Percentiles rank a stretch among this genome's conserved stretches.
Evolutionary conservation across 352 stramenopile genomes (phyloP).

Genomic region (Phytophthora multivora): DNA sequence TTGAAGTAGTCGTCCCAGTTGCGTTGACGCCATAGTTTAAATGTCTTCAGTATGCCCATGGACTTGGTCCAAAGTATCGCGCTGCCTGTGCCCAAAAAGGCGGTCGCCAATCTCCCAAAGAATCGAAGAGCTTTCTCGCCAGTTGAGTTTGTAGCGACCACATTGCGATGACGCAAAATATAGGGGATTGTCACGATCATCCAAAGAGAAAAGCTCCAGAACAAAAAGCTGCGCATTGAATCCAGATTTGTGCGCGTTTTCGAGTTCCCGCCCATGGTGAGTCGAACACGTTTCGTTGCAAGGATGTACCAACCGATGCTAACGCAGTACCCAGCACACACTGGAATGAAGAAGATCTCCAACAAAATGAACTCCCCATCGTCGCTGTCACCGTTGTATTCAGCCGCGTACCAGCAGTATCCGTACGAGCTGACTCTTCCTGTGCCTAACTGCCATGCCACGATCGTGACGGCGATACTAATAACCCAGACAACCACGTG

Average conservation of each 20-base stretch:
- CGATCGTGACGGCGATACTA: slow-evolving; percentile 52
- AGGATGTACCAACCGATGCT: slow-evolving; percentile 78
- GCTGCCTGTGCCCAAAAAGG: slow-evolving; percentile 66
- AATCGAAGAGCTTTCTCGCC: slow-evolving; percentile 71
- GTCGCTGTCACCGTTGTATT: slow-evolving; percentile 32
- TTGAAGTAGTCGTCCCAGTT: slow-evolving; percentile 90
- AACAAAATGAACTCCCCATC: slow-evolving; percentile 64
- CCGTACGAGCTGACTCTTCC: slow-evolving; percentile 75
- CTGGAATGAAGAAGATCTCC: slow-evolving; percentile 66
- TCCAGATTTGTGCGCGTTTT: slow-evolving; percentile 76
- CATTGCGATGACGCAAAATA: slow-evolving; percentile 60
- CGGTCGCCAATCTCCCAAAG: slow-evolving; percentile 63
- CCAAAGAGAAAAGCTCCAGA: slow-evolving; percentile 77
- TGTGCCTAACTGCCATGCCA: slow-evolving; percentile 47
- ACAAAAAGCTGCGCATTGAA: slow-evolving; percentile 77
- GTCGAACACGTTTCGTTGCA: slow-evolving; percentile 69
- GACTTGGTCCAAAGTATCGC: slow-evolving; percentile 75
- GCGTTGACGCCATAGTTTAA: slow-evolving; percentile 73
- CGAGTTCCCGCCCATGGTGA: slow-evolving; percentile 49
- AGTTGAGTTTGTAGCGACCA: slow-evolving; percentile 56
- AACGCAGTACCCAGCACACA: slow-evolving; percentile 63
- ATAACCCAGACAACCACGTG: slow-evolving; percentile 72
- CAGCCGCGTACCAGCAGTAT: slow-evolving; percentile 80
- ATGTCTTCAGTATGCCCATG: slow-evolving; percentile 66
- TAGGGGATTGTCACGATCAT: slow-evolving; percentile 71